phyloP scores from a whole-genome alignment of 805 yeast genomes.

The Kodamaea jinghongensis region DNA sequence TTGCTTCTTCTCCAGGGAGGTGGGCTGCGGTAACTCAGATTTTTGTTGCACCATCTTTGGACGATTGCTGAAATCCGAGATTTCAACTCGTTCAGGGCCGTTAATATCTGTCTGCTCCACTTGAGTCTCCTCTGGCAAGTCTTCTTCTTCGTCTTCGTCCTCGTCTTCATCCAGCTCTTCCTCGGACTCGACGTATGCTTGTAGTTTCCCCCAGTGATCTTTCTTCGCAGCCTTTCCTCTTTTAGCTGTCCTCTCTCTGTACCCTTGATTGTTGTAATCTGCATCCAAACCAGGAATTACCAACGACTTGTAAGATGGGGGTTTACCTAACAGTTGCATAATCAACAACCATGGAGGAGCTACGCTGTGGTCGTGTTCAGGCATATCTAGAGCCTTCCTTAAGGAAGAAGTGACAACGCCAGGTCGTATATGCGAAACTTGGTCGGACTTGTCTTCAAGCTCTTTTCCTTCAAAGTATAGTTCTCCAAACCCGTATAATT shows the following conservation, averaged over 20 bases:
- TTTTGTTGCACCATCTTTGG: neutral
- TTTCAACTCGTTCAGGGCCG: slow-evolving; percentile 10
- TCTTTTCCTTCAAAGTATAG: slow-evolving; percentile 77
- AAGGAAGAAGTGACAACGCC: slow-evolving; percentile 65
- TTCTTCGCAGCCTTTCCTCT: slow-evolving; percentile 4
- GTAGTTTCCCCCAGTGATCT: slow-evolving; percentile 36
- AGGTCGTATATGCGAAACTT: slow-evolving; percentile 49
- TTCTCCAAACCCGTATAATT: slow-evolving; percentile 68
- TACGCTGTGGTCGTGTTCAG: slow-evolving; percentile 37
- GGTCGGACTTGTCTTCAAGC: slow-evolving; percentile 38
- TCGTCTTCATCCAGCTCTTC: slow-evolving; percentile 58
- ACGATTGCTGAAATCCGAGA: slow-evolving; percentile 13
- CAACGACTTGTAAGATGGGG: slow-evolving; percentile 75
- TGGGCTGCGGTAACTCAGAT: neutral
- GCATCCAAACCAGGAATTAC: slow-evolving; percentile 49
- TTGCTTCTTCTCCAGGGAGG: slow-evolving; percentile 6
- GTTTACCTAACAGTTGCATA: slow-evolving; percentile 72
- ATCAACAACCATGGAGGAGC: slow-evolving; percentile 79
- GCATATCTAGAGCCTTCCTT: slow-evolving; percentile 67
- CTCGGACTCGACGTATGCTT: slow-evolving; percentile 26
- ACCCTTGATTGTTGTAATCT: slow-evolving; percentile 36
- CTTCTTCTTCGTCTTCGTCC: slow-evolving; percentile 41
- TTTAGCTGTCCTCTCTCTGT: slow-evolving; percentile 16
- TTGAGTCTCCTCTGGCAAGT: too few relatives aligned
- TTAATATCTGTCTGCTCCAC: slow-evolving; percentile 38